Conservation (phyloP, 1,284 basidiomycete species). For the Stygiomarasmius scandens region DNA sequence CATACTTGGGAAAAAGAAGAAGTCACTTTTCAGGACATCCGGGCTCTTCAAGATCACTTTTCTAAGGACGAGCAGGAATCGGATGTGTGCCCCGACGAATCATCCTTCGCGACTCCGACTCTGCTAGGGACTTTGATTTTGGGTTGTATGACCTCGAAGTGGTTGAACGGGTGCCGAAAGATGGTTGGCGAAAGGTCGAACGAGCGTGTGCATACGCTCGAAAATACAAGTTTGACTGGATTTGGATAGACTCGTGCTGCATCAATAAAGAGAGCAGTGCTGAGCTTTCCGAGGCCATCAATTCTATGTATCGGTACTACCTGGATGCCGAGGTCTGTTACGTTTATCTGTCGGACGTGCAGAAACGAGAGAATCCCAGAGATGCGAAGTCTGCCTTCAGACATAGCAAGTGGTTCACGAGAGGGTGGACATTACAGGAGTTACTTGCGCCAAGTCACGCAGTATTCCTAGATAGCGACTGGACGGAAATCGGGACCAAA, state of each 20-base stretch:
- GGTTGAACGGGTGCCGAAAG: too few species aligned
- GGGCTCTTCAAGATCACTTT: too few species aligned
- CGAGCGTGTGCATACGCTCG: not conserved
- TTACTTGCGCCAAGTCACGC: not conserved
- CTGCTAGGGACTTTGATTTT: too few species aligned
- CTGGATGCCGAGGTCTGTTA: not conserved
- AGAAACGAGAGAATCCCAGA: not conserved
- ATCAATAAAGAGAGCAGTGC: not conserved
- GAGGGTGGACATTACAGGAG: not conserved
- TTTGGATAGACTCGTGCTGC: not conserved
- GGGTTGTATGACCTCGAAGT: too few species aligned
- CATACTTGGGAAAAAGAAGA: too few species aligned
- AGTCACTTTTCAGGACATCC: too few species aligned
- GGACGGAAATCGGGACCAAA: not conserved
- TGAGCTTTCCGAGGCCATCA: not conserved
- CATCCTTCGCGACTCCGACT: too few species aligned
- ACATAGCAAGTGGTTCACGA: not conserved
- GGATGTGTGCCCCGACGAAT: too few species aligned
- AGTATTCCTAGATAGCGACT: not conserved
- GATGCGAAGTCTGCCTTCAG: not conserved
- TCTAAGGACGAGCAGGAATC: too few species aligned
- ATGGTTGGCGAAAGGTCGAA: not conserved
- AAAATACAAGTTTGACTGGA: not conserved
- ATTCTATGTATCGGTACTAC: not conserved
- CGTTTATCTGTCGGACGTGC: not conserved